phyloP scores from a whole-genome alignment of 208 protist species.

The Porcisia hertigi region DNA sequence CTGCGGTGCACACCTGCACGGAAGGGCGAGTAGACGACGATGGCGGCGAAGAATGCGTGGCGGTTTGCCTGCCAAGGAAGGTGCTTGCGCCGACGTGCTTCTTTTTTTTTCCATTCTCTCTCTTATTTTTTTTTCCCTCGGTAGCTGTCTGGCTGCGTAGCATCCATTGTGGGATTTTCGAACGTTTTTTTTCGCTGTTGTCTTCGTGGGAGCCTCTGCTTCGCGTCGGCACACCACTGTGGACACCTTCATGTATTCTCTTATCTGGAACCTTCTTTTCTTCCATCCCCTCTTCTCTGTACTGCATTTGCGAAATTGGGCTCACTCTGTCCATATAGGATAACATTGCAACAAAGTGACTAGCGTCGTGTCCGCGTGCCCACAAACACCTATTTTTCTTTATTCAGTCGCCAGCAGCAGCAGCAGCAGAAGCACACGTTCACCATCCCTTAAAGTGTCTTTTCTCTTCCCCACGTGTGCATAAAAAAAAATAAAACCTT shows the following conservation, averaged over 20 bases:
- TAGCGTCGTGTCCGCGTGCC: neutral
- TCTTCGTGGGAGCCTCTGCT: too few relatives aligned
- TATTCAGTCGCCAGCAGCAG: too few relatives aligned
- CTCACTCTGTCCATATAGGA: neutral
- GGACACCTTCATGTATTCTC: neutral
- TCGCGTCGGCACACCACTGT: neutral
- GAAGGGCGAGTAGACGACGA: neutral
- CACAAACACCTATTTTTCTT: too few relatives aligned
- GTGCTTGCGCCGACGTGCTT: too few relatives aligned
- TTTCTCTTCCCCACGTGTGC: neutral
- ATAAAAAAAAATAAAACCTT: neutral
- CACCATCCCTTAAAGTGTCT: neutral
- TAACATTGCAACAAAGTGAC: neutral
- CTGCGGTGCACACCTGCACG: neutral
- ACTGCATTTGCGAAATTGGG: neutral
- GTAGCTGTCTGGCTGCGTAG: neutral
- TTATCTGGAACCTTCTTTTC: neutral
- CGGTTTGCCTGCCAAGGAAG: too few relatives aligned
- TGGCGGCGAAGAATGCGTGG: too few relatives aligned
- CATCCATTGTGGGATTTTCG: neutral
- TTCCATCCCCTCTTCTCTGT: neutral
- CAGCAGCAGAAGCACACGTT: too few relatives aligned
- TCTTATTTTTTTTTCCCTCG: neutral
- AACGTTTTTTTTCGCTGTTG: neutral
- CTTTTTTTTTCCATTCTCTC: too few relatives aligned